A percentile compares a stretch with the other conserved stretches of the same genome.
phyloP scores from a whole-genome alignment of 2,329 filamentous ascomycete genomes.

The Talaromyces sp. region DNA sequence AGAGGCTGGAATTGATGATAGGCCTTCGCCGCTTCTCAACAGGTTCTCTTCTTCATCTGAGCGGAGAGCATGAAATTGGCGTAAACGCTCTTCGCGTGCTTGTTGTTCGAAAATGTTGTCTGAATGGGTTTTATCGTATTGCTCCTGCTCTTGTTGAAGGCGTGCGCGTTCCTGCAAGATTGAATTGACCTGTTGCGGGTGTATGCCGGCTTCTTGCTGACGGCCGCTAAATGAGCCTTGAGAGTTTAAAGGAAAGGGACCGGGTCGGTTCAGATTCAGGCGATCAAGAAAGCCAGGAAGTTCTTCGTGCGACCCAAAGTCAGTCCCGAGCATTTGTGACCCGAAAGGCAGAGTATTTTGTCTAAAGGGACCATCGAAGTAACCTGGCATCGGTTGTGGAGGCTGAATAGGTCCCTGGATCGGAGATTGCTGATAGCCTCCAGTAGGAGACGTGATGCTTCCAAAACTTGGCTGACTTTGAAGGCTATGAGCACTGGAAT shows the following conservation, averaged over 20 bases:
- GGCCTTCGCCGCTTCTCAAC: slow-evolving; percentile 36
- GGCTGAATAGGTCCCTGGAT: slow-evolving; percentile 59
- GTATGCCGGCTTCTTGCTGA: slow-evolving; percentile 46
- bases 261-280: slow-evolving; percentile 57
- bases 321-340: slow-evolving; percentile 44
- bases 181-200: slow-evolving; percentile 56
- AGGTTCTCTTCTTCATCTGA: slow-evolving; percentile 62
- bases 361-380: slow-evolving; percentile 60
- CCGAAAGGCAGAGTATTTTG: slow-evolving; percentile 42
- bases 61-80: slow-evolving; percentile 77
- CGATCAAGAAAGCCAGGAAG: slow-evolving; percentile 62
- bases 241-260: slow-evolving; percentile 48
- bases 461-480: slow-evolving; percentile 97
- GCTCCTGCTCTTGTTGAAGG: slow-evolving; percentile 60
- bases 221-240: slow-evolving; percentile 46
- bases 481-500: slow-evolving; percentile 90
- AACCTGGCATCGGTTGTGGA: slow-evolving; percentile 57
- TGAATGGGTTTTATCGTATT: slow-evolving; percentile 46
- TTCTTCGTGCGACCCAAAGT: slow-evolving; percentile 65
- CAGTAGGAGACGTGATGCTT: slow-evolving; percentile 78
- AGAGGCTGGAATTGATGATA: slow-evolving; percentile 40
- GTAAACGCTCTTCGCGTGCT: slow-evolving; percentile 64
- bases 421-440: slow-evolving; percentile 62
- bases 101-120: slow-evolving; percentile 50
- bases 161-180: slow-evolving; percentile 61